These are phyloP conservation scores for Penicillium glabrum DNA, from an alignment of 2,329 filamentous ascomycete species.

Conservation along the genomic window DNA sequence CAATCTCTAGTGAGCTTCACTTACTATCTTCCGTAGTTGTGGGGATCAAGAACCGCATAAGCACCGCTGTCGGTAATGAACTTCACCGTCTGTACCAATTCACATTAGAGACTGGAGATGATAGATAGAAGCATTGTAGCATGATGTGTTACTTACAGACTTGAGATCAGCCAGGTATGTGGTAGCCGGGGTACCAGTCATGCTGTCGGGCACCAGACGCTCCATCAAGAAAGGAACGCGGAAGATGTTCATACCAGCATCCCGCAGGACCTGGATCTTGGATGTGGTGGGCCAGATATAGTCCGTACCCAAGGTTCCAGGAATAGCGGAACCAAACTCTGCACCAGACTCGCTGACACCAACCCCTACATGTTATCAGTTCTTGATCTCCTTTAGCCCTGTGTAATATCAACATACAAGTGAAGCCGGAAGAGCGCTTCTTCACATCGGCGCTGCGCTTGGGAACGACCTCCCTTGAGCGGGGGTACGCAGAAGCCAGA, in stretches of 20 bases:
- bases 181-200: constrained; percentile 18
- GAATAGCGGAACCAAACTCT: constrained; percentile 8
- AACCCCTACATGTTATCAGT: background rate
- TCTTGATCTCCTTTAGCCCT: background rate
- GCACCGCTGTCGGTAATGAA: constrained; percentile 48
- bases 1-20: background rate
- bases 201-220: constrained; percentile 20
- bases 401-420: constrained; percentile 13
- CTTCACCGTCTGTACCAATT: constrained; percentile 28
- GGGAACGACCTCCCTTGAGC: constrained; percentile 13
- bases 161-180: constrained; percentile 24
- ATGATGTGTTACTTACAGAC: constrained; percentile 7
- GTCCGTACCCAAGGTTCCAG: constrained; percentile 15
- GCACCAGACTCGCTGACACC: constrained; percentile 10
- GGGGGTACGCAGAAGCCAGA: constrained; percentile 25
- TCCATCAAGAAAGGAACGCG: constrained; percentile 30
- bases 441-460: constrained; percentile 21
- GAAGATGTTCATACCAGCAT: constrained; percentile 28
- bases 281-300: constrained; percentile 24
- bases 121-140: background rate
- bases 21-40: constrained; percentile 55
- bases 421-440: constrained; percentile 30
- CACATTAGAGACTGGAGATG: background rate
- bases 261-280: constrained; percentile 22
- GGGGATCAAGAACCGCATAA: constrained; percentile 59